A percentile compares a stretch with the other conserved stretches of the same genome.
Conservation (phyloP, 768 basidiomycete species). For the Suillus placidus region DNA sequence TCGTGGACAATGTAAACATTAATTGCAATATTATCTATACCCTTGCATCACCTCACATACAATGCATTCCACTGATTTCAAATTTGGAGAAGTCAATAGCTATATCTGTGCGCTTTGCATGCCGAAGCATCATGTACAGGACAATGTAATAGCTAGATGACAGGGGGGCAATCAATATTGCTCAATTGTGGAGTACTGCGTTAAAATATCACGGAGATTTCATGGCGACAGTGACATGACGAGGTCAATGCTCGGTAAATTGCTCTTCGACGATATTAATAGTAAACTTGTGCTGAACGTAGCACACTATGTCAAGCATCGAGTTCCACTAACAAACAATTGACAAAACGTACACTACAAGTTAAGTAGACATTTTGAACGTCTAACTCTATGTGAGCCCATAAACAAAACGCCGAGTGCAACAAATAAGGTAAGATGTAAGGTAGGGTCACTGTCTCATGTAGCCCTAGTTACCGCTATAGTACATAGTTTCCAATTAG, state of each 20-base stretch:
- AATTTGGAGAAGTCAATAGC: not conserved
- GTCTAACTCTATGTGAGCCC: not conserved
- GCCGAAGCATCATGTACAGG: not conserved
- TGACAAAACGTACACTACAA: not conserved
- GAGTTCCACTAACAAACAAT: not conserved
- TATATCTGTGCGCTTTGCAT: not conserved
- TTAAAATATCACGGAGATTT: not conserved
- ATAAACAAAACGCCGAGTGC: not conserved
- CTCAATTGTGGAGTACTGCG: not conserved
- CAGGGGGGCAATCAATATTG: not conserved
- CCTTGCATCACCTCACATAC: constrained; percentile 11
- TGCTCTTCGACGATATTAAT: not conserved
- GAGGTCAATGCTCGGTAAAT: not conserved
- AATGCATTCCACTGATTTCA: constrained; percentile 1
- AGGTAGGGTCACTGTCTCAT: constrained; percentile 1
- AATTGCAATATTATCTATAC: constrained; percentile 25
- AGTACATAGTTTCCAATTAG: not conserved
- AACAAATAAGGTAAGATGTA: not conserved
- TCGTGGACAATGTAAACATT: constrained; percentile 19
- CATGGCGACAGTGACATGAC: not conserved
- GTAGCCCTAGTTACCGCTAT: not conserved
- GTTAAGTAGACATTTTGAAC: not conserved
- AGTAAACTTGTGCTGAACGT: not conserved
- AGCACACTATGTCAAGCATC: not conserved
- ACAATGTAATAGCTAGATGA: not conserved